phyloP scores from a whole-genome alignment of 1,139 yeast genomes.

The Pichia sp. region DNA sequence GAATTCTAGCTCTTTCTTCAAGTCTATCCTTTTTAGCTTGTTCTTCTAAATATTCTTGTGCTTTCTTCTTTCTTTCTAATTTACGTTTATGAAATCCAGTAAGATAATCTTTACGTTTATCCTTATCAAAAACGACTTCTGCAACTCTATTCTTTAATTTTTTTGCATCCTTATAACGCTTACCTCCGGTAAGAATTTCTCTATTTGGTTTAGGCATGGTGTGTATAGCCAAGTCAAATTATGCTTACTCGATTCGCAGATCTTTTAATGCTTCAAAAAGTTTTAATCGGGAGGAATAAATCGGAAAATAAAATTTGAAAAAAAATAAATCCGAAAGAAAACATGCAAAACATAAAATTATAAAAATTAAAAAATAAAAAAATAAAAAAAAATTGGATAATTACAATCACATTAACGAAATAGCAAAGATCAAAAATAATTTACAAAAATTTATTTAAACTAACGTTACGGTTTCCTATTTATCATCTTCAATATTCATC shows the following conservation, averaged over 20 bases:
- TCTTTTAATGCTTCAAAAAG: too few relatives aligned
- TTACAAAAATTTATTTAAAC: neutral
- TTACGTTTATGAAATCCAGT: slow-evolving; percentile 97
- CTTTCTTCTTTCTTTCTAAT: slow-evolving; percentile 79
- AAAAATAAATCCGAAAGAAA: too few relatives aligned
- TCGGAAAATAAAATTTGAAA: too few relatives aligned
- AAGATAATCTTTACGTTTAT: slow-evolving; percentile 67
- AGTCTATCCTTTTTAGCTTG: slow-evolving; percentile 65
- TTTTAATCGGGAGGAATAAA: too few relatives aligned
- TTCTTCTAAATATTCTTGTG: slow-evolving; percentile 67
- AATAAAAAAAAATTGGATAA: too few relatives aligned
- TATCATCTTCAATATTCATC: slow-evolving; percentile 23
- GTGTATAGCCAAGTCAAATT: neutral
- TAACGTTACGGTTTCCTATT: neutral
- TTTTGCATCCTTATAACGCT: slow-evolving; percentile 64
- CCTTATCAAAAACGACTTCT: slow-evolving; percentile 77
- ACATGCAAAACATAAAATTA: neutral
- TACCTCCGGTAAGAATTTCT: slow-evolving; percentile 84
- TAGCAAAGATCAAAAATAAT: neutral
- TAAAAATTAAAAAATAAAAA: neutral
- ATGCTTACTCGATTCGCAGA: neutral
- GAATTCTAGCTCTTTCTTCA: slow-evolving; percentile 65
- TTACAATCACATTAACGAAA: neutral
- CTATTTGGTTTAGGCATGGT: slow-evolving; percentile 45
- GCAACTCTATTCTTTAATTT: slow-evolving; percentile 62